These are phyloP conservation scores for Coemansia sp. DNA, from an alignment of 192 early-diverging fungal genomes.

Conservation along the genomic window DNA sequence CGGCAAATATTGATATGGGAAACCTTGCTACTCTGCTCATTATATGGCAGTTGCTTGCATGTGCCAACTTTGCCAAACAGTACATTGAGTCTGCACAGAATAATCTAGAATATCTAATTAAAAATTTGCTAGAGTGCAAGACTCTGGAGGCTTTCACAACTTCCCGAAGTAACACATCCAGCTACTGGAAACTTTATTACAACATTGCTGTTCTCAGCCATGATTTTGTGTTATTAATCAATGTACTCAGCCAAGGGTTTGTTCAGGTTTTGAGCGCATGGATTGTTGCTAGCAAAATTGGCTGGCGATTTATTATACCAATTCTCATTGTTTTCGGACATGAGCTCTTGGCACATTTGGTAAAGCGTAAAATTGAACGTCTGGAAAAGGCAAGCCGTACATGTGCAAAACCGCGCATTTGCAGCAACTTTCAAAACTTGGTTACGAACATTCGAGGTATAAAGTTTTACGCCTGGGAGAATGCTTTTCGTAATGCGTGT, in stretches of 20 bases:
- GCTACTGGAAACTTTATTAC: neutral
- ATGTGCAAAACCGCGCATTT: constrained; percentile 3
- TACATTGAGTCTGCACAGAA: neutral
- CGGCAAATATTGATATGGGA: neutral
- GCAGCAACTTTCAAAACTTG: constrained; percentile 1
- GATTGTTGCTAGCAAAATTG: constrained; percentile 26
- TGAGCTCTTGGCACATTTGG: constrained; percentile 4
- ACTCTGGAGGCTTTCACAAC: neutral
- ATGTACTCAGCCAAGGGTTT: neutral
- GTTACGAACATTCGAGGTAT: constrained; percentile 61
- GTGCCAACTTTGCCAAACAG: neutral
- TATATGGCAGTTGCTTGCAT: neutral
- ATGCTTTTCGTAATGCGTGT: constrained; percentile 17
- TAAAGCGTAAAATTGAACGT: neutral
- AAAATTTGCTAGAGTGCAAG: neutral
- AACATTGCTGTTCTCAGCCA: neutral
- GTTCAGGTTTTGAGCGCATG: constrained; percentile 15
- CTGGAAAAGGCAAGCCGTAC: constrained; percentile 2
- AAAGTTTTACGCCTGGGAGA: constrained; percentile 67
- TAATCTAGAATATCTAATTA: neutral
- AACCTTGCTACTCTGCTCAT: neutral
- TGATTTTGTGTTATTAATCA: neutral
- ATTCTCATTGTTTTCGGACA: constrained; percentile 13
- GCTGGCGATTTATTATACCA: constrained; percentile 33
- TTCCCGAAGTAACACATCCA: neutral